phyloP scores from a whole-genome alignment of 139 green algal species.

The Nannochloris sp. region DNA sequence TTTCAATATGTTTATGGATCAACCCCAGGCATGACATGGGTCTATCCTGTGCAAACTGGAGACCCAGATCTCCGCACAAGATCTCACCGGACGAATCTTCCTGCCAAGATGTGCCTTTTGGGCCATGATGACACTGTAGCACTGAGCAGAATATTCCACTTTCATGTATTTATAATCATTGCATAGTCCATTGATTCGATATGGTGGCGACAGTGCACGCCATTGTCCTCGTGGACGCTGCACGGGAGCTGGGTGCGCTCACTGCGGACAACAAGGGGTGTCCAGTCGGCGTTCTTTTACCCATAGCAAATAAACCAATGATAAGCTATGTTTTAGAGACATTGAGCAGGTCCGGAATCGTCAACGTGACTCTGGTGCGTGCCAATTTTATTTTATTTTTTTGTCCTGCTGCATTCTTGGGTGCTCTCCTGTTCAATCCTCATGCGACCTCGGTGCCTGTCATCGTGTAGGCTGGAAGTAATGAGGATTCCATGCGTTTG shows the following conservation, averaged over 20 bases:
- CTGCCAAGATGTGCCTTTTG: no score
- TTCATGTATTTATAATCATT: no score
- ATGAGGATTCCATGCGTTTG: background rate
- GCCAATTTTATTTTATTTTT: background rate
- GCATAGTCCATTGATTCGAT: background rate
- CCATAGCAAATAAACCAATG: constrained; percentile 59
- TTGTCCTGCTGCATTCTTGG: no score
- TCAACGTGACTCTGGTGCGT: background rate
- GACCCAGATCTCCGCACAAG: no score
- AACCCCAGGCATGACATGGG: background rate
- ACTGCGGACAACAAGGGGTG: constrained; percentile 31
- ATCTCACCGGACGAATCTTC: no score
- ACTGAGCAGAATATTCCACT: no score
- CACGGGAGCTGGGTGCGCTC: constrained; percentile 50
- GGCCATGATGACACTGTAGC: no score
- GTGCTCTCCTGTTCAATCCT: no score
- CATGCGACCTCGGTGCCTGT: background rate
- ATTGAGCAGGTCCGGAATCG: constrained; percentile 44
- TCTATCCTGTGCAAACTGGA: background rate
- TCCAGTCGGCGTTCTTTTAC: constrained; percentile 37
- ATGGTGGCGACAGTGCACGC: constrained; percentile 41
- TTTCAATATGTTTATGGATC: background rate
- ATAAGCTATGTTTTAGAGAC: constrained; percentile 60
- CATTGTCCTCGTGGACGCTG: constrained; percentile 48
- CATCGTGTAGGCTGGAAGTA: background rate